Conservation (phyloP, 192 early-diverging fungal species). For the Coemansia sp. region DNA sequence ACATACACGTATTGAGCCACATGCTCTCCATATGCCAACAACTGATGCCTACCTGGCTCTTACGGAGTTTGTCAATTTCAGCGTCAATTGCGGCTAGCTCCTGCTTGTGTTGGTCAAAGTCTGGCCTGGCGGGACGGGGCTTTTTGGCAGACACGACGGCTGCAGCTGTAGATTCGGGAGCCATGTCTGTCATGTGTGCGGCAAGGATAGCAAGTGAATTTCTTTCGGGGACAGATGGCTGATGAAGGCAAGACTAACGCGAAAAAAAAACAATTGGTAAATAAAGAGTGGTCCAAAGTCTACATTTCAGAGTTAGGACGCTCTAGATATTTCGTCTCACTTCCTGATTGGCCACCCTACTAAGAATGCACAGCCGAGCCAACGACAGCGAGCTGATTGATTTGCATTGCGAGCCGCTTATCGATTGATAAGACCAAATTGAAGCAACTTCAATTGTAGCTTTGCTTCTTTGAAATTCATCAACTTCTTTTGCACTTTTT, state of each 20-base stretch:
- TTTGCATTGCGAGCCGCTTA: neutral
- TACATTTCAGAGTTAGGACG: no score
- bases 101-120: conserved; percentile 53
- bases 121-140: conserved; percentile 50
- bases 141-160: conserved; percentile 16
- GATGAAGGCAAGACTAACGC: conserved; percentile 1
- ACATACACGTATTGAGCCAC: neutral
- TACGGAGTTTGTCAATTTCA: conserved; percentile 58
- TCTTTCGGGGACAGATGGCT: neutral
- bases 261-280: neutral
- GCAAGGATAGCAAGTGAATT: neutral
- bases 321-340: no score
- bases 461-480: neutral
- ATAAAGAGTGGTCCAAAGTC: no score
- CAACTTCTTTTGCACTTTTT: conserved; percentile 5
- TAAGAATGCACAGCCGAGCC: conserved; percentile 1
- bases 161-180: conserved; percentile 28
- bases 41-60: conserved; percentile 51
- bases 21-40: neutral
- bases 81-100: conserved; percentile 56
- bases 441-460: neutral
- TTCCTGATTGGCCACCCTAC: neutral
- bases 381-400: neutral
- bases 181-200: conserved; percentile 18
- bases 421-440: neutral